Conservation (phyloP, 768 basidiomycete genomes). For the Suillus brevipes region DNA sequence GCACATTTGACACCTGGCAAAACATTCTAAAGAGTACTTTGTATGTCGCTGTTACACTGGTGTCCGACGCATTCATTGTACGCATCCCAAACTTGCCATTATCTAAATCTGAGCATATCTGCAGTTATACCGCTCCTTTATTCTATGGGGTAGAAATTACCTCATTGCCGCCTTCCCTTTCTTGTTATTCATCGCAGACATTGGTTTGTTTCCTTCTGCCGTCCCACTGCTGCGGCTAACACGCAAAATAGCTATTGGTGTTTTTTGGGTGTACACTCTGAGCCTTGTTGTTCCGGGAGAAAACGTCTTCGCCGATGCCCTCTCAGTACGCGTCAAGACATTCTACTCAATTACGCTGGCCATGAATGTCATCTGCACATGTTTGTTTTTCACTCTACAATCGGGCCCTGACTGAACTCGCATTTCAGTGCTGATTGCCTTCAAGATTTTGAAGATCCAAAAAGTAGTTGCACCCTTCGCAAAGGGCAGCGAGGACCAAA, state of each 20-base stretch:
- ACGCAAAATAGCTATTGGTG: slow-evolving; percentile 15
- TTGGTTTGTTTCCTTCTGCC: slow-evolving; percentile 17
- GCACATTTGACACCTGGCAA: slow-evolving; percentile 19
- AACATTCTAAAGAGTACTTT: slow-evolving; percentile 25
- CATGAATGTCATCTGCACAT: slow-evolving; percentile 28
- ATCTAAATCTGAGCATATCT: not conserved
- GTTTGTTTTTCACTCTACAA: slow-evolving; percentile 16
- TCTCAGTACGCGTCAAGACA: slow-evolving; percentile 22
- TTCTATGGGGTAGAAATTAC: slow-evolving; percentile 26
- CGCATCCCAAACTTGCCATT: not conserved
- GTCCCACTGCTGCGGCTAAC: not conserved
- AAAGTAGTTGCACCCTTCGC: slow-evolving; percentile 9
- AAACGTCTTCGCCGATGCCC: slow-evolving; percentile 20
- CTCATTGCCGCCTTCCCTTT: slow-evolving; percentile 19
- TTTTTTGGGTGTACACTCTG: slow-evolving; percentile 22
- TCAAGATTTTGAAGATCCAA: slow-evolving; percentile 26
- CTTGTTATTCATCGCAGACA: slow-evolving; percentile 28
- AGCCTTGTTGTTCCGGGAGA: slow-evolving; percentile 19
- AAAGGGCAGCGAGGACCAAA: slow-evolving; percentile 1
- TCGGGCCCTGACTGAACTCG: not conserved
- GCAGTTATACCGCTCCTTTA: slow-evolving; percentile 26
- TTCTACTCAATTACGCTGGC: slow-evolving; percentile 27
- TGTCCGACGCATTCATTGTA: slow-evolving; percentile 31
- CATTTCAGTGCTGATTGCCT: slow-evolving; percentile 23
- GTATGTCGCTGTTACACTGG: slow-evolving; percentile 25